Conservation (phyloP, 768 basidiomycete genomes). For the Termitomyces titanicus region DNA sequence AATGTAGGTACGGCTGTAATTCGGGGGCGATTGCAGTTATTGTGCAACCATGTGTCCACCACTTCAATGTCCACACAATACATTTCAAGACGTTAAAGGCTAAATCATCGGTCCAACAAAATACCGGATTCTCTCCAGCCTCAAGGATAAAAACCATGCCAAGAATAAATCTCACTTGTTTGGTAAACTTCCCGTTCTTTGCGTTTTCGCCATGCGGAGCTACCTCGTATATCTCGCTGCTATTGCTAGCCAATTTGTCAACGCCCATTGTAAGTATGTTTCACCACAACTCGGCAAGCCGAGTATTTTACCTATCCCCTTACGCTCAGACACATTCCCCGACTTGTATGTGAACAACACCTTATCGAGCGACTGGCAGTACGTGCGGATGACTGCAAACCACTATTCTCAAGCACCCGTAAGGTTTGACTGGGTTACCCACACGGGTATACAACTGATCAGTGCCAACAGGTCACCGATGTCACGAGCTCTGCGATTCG, state of each 20-base stretch:
- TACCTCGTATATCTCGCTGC: neutral
- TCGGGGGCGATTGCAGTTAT: neutral
- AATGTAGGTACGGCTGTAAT: neutral
- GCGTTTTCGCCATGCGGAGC: neutral
- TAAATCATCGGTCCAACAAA: conserved; percentile 7
- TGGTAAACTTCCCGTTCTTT: neutral
- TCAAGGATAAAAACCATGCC: neutral
- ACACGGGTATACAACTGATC: neutral
- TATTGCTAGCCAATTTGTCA: neutral
- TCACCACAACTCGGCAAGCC: neutral
- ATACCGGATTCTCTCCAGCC: conserved; percentile 4
- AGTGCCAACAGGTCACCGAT: conserved; percentile 26
- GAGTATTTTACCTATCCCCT: neutral
- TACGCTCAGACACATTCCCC: conserved; percentile 26
- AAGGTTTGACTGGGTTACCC: conserved; percentile 2
- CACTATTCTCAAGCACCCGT: conserved; percentile 30
- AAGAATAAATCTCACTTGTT: neutral
- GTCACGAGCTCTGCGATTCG: conserved; percentile 31
- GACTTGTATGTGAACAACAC: conserved; percentile 25
- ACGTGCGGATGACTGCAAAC: conserved; percentile 31
- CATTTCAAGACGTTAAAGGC: too few relatives aligned
- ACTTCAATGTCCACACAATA: neutral
- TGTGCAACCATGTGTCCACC: neutral
- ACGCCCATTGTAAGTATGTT: conserved; percentile 9
- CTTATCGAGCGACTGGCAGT: conserved; percentile 28